Base-by-base conservation (phyloP, 2,329 filamentous ascomycete species). In the Parascedosporium putredinis region DNA sequence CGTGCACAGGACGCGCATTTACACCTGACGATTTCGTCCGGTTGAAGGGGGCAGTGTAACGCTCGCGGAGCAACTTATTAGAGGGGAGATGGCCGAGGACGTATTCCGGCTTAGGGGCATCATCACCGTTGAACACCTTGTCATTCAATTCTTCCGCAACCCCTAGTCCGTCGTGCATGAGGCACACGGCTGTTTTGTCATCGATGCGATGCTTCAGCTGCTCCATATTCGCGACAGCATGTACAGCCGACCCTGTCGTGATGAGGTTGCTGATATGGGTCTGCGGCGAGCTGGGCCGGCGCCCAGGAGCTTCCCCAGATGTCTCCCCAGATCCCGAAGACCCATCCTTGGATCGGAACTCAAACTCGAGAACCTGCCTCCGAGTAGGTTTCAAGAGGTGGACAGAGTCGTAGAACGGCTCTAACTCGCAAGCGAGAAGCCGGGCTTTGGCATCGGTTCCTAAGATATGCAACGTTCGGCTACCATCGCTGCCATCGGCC, bases 141-240 rank as follows among this genome's bases (percentile, higher is more conserved):
- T 49, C 66, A 57, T 88, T 88, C 36, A 96, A 74, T 45, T 82
- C 76, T 45, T 97, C 89, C n/a, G 88, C 72, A 2, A 88, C 70
- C 1, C 93, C 91, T 64, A 97, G 78, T 1, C 90, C 88, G 54
- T 91, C 86, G 51, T 88, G 84, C 50, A 94, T 64, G 50, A 95
- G 76, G 52, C 86, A 80, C 6, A 95, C 75, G 0, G 87, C 86
- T 1, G 84, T 88, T 24, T 79, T 69, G 2, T 75, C 69, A 40
- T 77, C 73, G n/a, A 94, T 67, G 8, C 87, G 78, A 58, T 87
- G 75, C 50, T 73, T 76, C 50, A 93, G 70, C 0, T 72, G 66
- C 3, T 70, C 59, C 22, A 94, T 61, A 2, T 82, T 79, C 31
- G 72, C 62, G 9, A 75, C 68, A 1, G 65, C 63, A 20, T 83